phyloP scores from a whole-genome alignment of 75 land plant genomes.

The Picea sitchensis region DNA sequence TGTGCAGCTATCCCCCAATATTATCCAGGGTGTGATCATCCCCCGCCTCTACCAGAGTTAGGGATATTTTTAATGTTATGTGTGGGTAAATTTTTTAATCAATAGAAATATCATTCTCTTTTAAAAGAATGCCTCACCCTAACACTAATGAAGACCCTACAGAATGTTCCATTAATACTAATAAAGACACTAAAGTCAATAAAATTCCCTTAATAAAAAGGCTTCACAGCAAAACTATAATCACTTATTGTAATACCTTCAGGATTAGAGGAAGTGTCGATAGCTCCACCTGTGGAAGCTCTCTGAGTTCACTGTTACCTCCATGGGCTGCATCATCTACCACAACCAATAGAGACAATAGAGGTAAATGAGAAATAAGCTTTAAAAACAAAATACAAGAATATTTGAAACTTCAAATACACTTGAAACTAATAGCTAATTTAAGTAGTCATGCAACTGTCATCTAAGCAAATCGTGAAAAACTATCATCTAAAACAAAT shows the following conservation, averaged over 20 bases:
- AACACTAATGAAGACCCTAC: no score
- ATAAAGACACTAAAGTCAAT: no score
- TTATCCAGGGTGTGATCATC: no score
- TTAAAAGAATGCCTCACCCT: no score
- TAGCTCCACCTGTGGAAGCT: conserved; percentile 81
- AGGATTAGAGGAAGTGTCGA: conserved; percentile 72
- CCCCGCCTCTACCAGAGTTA: no score
- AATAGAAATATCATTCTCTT: no score
- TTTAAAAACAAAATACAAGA: background rate
- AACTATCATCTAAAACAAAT: background rate
- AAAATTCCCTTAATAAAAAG: no score
- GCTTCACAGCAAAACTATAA: no score
- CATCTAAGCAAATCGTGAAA: background rate
- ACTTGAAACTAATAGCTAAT: background rate
- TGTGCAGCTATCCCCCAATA: no score
- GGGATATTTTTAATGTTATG: no score
- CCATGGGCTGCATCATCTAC: conserved; percentile 59
- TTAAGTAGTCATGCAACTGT: background rate
- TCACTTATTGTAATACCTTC: conserved; percentile 46
- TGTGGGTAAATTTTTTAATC: no score
- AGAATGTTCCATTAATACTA: no score
- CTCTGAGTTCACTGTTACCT: conserved; percentile 54
- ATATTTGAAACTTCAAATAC: background rate
- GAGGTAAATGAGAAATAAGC: background rate
- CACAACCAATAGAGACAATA: conserved; percentile 10